Evolutionary conservation across 78 protist genomes (phyloP), one percentile per base, ranked within the genome.

Genomic region (Cyanophora paradoxa): DNA sequence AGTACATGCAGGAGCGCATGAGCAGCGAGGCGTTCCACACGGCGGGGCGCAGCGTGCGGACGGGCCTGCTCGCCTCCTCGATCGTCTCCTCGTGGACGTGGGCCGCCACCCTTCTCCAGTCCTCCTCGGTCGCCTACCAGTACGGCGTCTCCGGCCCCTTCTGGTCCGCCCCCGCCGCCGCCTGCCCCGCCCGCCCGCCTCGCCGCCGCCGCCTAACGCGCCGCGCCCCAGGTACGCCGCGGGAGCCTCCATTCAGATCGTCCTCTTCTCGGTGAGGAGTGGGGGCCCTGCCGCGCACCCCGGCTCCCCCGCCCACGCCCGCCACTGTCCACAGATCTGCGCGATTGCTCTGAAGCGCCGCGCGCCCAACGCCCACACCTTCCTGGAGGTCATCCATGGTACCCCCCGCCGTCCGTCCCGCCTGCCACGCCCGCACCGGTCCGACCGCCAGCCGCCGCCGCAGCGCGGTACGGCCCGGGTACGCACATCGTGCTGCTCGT

Each of bases 91-190:
- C 41, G 50, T 74, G 79, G 79, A 74, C 79, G 17, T 74, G 79
- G 79, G 79, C 79, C 16, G 79, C 79, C 6, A 74, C 79, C 14
- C 72, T 74, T 4, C 72, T 74, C 37, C 79, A 74, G 72, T 74
- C 79, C 4, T 63, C 73, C 37, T 36, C 28, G 31, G 79, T 74
- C 40, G 79, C 79, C 20, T 74, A 17, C 26, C 6, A 2, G 39
- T 63, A 74, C 30, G 79, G 79, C 36, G 40, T 74, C n/a, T 74
- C 79, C n/a, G 79, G 79, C 54, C 79, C 79, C n/a, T 74, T 63
- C 52, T 74, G 79, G 79, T n/a, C n/a, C n/a, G n/a, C n/a, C n/a
- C n/a, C n/a, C n/a, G n/a, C n/a, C n/a, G n/a, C n/a, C n/a, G n/a
- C n/a, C n/a, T n/a, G n/a, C n/a, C n/a, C n/a, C n/a, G n/a, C n/a